phyloP scores from a whole-genome alignment of 805 yeast genomes.

The Wickerhamiella vanderwaltii region DNA sequence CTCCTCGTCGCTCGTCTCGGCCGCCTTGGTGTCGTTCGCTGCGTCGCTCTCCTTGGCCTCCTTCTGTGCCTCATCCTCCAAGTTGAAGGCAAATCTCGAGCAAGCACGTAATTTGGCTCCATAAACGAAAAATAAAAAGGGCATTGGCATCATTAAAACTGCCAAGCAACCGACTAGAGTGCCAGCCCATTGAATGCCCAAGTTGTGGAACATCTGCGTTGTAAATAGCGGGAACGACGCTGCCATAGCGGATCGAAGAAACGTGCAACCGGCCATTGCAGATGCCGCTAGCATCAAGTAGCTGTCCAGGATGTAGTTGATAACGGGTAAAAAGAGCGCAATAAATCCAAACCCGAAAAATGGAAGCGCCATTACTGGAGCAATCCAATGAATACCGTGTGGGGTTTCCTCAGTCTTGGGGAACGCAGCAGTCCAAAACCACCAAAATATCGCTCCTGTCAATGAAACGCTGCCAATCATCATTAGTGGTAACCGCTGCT shows the following conservation, averaged over 20 bases:
- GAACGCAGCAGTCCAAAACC: conserved; percentile 79
- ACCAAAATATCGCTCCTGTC: conserved; percentile 73
- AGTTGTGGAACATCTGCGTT: conserved; percentile 36
- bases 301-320: conserved; percentile 50
- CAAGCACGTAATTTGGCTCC: conserved; percentile 29
- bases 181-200: conserved; percentile 44
- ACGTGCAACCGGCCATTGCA: conserved; percentile 53
- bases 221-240: conserved; percentile 53
- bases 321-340: conserved; percentile 50
- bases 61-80: too few species aligned
- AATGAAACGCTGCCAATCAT: conserved; percentile 55
- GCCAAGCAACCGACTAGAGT: conserved; percentile 42
- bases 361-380: conserved; percentile 55
- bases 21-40: too few species aligned
- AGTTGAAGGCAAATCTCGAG: conserved; percentile 17
- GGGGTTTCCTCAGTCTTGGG: conserved; percentile 32
- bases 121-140: conserved; percentile 39
- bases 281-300: conserved; percentile 48
- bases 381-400: conserved; percentile 63
- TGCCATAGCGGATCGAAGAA: conserved; percentile 46
- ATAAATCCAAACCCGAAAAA: conserved; percentile 58
- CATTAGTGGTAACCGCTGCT: conserved; percentile 67
- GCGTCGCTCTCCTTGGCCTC: too few species aligned
- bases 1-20: too few species aligned
- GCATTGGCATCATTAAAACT: conserved; percentile 41